Evolutionary conservation across 768 basidiomycete genomes (phyloP).

Genomic region (Tylopilus balloui): DNA sequence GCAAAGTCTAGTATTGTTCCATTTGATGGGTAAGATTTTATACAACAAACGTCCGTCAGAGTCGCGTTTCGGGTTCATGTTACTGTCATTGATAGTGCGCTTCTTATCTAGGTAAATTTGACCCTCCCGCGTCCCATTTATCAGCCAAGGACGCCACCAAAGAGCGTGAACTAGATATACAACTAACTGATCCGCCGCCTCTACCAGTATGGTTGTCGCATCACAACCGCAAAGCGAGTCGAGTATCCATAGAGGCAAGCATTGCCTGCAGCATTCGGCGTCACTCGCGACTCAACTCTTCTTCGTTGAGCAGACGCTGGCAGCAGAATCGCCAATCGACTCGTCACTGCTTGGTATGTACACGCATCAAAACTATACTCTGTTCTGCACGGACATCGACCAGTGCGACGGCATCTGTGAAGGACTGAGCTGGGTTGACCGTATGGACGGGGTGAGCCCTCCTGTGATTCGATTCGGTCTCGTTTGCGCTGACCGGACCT

Average conservation of each 20-base stretch:
- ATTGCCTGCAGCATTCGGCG: not conserved
- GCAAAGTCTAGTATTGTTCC: constrained; percentile 83
- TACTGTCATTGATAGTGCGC: constrained; percentile 1
- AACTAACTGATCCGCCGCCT: constrained; percentile 48
- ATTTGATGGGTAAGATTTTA: constrained; percentile 86
- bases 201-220: constrained; percentile 56
- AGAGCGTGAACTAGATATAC: constrained; percentile 53
- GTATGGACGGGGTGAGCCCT: constrained; percentile 50
- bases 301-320: constrained; percentile 48
- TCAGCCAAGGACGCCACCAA: constrained; percentile 59
- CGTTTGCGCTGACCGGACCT: not conserved
- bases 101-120: constrained; percentile 62
- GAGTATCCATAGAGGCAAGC: constrained; percentile 73
- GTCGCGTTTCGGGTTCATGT: not conserved
- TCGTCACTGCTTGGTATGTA: constrained; percentile 85
- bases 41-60: constrained; percentile 85
- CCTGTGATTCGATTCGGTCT: no score
- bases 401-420: constrained; percentile 68
- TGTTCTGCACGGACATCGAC: constrained; percentile 76
- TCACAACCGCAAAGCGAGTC: constrained; percentile 63
- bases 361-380: constrained; percentile 89
- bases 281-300: not conserved
- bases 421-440: constrained; percentile 74
- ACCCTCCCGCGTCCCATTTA: constrained; percentile 52
- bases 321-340: constrained; percentile 86